A percentile compares a stretch with the other conserved stretches of the same genome.
phyloP scores from a whole-genome alignment of 306 rosid species.

The Benincasa hispida region DNA sequence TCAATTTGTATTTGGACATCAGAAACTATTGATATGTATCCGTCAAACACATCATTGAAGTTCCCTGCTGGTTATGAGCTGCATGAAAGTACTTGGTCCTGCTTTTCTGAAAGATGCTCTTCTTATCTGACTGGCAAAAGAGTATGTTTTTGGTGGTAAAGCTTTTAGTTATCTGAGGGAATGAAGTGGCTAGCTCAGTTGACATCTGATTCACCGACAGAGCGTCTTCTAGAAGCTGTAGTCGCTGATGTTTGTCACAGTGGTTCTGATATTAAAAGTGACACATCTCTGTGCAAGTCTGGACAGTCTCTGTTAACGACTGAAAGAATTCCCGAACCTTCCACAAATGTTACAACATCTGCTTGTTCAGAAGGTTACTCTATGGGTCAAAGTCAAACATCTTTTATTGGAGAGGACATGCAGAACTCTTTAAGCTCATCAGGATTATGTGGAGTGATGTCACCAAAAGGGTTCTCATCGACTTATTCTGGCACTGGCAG shows the following conservation, averaged over 20 bases:
- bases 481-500: constrained; percentile 57
- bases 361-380: constrained; percentile 51
- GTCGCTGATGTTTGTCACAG: constrained; percentile 58
- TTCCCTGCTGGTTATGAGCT: constrained; percentile 97
- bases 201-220: constrained; percentile 52
- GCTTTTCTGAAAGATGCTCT: constrained; percentile 42
- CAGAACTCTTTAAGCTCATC: constrained; percentile 61
- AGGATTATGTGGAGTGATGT: constrained; percentile 44
- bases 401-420: constrained; percentile 46
- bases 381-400: constrained; percentile 42
- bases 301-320: constrained; percentile 51
- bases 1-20: constrained; percentile 25
- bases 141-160: constrained; percentile 32
- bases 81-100: constrained; percentile 92
- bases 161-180: constrained; percentile 32
- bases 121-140: constrained; percentile 30
- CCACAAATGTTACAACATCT: constrained; percentile 32
- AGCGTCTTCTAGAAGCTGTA: constrained; percentile 86
- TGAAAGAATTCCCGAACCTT: constrained; percentile 48
- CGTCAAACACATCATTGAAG: constrained; percentile 29
- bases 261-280: constrained; percentile 39
- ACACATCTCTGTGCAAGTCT: constrained; percentile 45
- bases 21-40: constrained; percentile 25
- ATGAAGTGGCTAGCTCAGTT: constrained; percentile 44
- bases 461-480: constrained; percentile 70